phyloP scores from a whole-genome alignment of 1,139 yeast species.

The Saccharomycopsis phalli region DNA sequence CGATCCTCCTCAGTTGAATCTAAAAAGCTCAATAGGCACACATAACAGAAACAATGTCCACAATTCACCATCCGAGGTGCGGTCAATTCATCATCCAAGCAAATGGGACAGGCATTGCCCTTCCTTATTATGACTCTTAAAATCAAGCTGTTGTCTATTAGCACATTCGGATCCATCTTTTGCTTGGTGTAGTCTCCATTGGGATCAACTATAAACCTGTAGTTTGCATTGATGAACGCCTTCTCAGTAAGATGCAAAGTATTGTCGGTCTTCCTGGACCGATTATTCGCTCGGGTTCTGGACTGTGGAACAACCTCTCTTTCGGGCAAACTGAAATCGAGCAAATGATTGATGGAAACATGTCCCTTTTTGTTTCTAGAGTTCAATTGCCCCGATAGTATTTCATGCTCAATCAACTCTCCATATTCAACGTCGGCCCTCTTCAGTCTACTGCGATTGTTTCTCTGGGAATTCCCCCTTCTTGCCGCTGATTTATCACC shows the following conservation, averaged over 20 bases:
- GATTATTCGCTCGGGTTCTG: slow-evolving; percentile 10
- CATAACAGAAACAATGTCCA: slow-evolving; percentile 84
- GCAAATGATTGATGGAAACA: slow-evolving; percentile 53
- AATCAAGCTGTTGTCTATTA: slow-evolving; percentile 53
- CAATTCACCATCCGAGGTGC: slow-evolving; percentile 95
- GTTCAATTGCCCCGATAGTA: neutral
- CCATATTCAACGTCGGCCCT: neutral
- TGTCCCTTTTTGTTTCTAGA: slow-evolving; percentile 41
- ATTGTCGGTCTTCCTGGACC: slow-evolving; percentile 21
- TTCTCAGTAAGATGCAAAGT: slow-evolving; percentile 51
- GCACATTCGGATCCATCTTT: slow-evolving; percentile 63
- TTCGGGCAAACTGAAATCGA: slow-evolving; percentile 55
- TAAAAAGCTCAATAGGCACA: slow-evolving; percentile 68
- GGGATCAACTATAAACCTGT: slow-evolving; percentile 69
- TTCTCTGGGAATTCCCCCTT: too few species aligned
- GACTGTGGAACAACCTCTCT: slow-evolving; percentile 29
- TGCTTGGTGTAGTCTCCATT: slow-evolving; percentile 48
- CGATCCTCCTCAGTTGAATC: slow-evolving; percentile 41
- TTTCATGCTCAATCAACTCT: slow-evolving; percentile 1
- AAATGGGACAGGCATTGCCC: slow-evolving; percentile 81
- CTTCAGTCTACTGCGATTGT: too few species aligned
- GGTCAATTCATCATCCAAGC: slow-evolving; percentile 71
- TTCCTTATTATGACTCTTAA: slow-evolving; percentile 65
- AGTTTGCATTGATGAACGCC: slow-evolving; percentile 74
- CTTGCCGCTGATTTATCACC: too few species aligned